These are phyloP conservation scores for Takashimella koratensis DNA, from an alignment of 1,284 basidiomycete genomes.

Conservation along the genomic window DNA sequence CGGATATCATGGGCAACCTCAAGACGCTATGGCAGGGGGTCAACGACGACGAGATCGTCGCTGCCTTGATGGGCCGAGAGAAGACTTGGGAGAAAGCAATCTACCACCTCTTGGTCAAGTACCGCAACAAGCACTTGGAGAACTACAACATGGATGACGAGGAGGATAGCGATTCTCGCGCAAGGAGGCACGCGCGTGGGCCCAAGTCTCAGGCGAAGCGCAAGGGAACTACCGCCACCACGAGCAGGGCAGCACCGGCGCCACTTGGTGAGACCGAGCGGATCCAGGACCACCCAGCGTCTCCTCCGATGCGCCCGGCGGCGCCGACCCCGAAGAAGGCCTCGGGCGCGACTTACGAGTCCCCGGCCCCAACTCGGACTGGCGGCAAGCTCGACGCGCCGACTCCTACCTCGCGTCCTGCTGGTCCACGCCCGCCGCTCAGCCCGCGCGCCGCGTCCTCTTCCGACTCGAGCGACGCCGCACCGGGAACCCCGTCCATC, in stretches of 20 bases:
- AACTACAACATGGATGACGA: conserved; percentile 60
- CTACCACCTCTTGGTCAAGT: conserved; percentile 77
- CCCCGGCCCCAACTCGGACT: conserved; percentile 10
- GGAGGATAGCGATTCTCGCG: conserved; percentile 21
- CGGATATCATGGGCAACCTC: conserved; percentile 85
- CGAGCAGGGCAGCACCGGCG: conserved; percentile 3
- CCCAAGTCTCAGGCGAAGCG: conserved; percentile 30
- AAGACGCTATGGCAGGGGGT: conserved; percentile 83
- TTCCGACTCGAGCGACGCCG: conserved; percentile 11
- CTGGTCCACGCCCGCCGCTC: conserved; percentile 34
- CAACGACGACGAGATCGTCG: conserved; percentile 65
- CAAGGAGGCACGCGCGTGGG: not conserved
- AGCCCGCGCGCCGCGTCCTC: conserved; percentile 20
- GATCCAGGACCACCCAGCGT: conserved; percentile 27
- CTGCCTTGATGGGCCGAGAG: conserved; percentile 58
- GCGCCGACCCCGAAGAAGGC: conserved; percentile 50
- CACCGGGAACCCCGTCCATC: conserved; percentile 30
- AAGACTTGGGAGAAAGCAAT: conserved; percentile 91
- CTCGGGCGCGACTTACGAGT: conserved; percentile 19
- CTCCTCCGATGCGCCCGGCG: conserved; percentile 34
- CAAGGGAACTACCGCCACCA: conserved; percentile 17
- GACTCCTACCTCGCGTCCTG: conserved; percentile 15
- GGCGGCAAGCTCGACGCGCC: conserved; percentile 24
- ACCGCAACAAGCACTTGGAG: conserved; percentile 66
- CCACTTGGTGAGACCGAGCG: conserved; percentile 42